These are phyloP conservation scores for Apiotrichum gamsii DNA, from an alignment of 1,284 basidiomycete species.

Conservation along the genomic window DNA sequence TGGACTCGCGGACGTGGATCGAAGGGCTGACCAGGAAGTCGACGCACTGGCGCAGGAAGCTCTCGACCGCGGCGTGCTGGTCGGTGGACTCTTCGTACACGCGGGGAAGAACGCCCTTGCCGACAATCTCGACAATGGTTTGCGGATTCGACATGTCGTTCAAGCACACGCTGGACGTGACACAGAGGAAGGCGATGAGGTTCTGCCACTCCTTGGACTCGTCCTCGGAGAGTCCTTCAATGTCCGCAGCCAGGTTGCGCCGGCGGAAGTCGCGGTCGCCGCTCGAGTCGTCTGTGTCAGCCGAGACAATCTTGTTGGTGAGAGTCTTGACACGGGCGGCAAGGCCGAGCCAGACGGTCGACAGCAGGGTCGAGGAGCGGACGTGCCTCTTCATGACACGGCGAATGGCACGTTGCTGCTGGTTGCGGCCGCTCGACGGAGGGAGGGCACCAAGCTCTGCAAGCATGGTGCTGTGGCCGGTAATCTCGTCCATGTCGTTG, in stretches of 20 bases:
- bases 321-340: slow-evolving; percentile 19
- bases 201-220: slow-evolving; percentile 79
- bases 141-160: slow-evolving; percentile 19
- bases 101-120: slow-evolving; percentile 61
- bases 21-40: slow-evolving; percentile 60
- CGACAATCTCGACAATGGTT: slow-evolving; percentile 55
- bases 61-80: slow-evolving; percentile 53
- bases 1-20: slow-evolving; percentile 63
- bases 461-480: slow-evolving; percentile 19
- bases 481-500: slow-evolving; percentile 13
- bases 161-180: slow-evolving; percentile 64
- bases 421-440: slow-evolving; percentile 37
- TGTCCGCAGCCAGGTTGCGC: slow-evolving; percentile 29
- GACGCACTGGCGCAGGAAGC: slow-evolving; percentile 66
- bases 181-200: slow-evolving; percentile 69
- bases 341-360: slow-evolving; percentile 32
- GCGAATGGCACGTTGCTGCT: slow-evolving; percentile 40
- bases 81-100: slow-evolving; percentile 59
- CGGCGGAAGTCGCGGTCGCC: slow-evolving; percentile 22
- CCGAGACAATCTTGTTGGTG: slow-evolving; percentile 28
- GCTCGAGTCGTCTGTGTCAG: slow-evolving; percentile 19
- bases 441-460: slow-evolving; percentile 25
- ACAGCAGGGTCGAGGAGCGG: slow-evolving; percentile 13
- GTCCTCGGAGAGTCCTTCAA: slow-evolving; percentile 52
- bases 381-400: slow-evolving; percentile 22